Evolutionary conservation across 2,329 filamentous ascomycete genomes (phyloP).

Genomic region (Aspergillus felis): DNA sequence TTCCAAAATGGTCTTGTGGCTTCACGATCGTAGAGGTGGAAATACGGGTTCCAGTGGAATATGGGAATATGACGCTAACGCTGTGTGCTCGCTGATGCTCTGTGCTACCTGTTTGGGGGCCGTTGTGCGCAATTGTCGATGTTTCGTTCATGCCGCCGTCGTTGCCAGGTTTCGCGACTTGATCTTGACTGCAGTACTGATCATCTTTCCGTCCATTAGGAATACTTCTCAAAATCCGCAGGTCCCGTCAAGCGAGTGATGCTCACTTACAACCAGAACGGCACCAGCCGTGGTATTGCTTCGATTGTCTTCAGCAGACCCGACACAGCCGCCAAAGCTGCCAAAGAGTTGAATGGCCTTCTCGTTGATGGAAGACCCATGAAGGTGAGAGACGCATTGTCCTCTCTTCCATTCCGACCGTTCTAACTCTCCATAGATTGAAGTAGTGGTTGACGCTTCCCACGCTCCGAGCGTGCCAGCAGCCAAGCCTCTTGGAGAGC

Average conservation of each 20-base stretch:
- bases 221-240: constrained; percentile 88
- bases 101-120: constrained; percentile 24
- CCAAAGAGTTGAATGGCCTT: constrained; percentile 78
- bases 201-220: constrained; percentile 62
- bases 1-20: background rate
- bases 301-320: constrained; percentile 80
- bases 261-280: constrained; percentile 88
- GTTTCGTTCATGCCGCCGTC: constrained; percentile 21
- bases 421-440: constrained; percentile 58
- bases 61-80: constrained; percentile 23
- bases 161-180: constrained; percentile 17
- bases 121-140: constrained; percentile 23
- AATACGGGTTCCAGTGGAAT: background rate
- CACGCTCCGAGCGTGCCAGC: constrained; percentile 64
- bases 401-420: background rate
- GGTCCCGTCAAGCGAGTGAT: constrained; percentile 88
- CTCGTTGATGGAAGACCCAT: constrained; percentile 86
- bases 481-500: constrained; percentile 76
- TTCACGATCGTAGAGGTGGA: background rate
- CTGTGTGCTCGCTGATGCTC: constrained; percentile 60
- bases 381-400: constrained; percentile 58
- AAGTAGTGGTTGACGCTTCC: constrained; percentile 79
- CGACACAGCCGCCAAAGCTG: constrained; percentile 79
- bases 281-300: constrained; percentile 85
- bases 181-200: constrained; percentile 41